Percentiles rank a stretch among this genome's conserved stretches.
Conservation (phyloP, 176 grass and related monocot species). For the Lolium multiflorum region DNA sequence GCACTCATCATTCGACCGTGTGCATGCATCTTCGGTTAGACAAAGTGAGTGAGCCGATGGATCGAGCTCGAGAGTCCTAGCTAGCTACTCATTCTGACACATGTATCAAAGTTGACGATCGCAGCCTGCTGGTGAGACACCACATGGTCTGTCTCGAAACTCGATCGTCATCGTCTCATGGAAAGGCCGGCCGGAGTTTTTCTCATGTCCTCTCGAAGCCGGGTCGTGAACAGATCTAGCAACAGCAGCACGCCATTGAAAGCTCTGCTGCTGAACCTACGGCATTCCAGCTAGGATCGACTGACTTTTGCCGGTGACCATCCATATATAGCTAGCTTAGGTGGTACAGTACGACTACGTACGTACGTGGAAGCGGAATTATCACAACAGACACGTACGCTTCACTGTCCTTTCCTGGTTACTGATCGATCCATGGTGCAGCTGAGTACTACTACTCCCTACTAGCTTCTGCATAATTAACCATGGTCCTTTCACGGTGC, state of each 20-base stretch:
- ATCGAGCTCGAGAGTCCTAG: too few relatives aligned
- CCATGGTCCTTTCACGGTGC: too few relatives aligned
- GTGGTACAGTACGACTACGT: not conserved
- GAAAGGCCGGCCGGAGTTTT: too few relatives aligned
- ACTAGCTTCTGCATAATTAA: too few relatives aligned
- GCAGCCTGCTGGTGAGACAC: too few relatives aligned
- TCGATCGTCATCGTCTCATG: too few relatives aligned
- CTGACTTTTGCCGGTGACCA: not conserved
- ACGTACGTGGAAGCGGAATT: not conserved
- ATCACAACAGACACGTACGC: not conserved
- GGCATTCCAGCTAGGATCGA: conserved; percentile 28
- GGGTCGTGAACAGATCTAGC: conserved; percentile 9
- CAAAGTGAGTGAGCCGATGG: not conserved
- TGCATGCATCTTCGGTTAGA: not conserved
- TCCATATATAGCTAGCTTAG: too few relatives aligned
- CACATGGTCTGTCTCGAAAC: conserved; percentile 37
- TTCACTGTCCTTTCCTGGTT: not conserved
- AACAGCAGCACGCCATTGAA: too few relatives aligned
- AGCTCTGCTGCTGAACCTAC: too few relatives aligned
- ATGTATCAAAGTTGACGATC: not conserved
- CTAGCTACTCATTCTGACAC: not conserved
- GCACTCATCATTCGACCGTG: not conserved
- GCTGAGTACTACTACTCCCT: too few relatives aligned
- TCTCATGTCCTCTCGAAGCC: not conserved
- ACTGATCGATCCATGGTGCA: not conserved